Percentiles rank a stretch among this genome's conserved stretches.
phyloP scores from a whole-genome alignment of 2,329 filamentous ascomycete species.

The Hortaea werneckii region DNA sequence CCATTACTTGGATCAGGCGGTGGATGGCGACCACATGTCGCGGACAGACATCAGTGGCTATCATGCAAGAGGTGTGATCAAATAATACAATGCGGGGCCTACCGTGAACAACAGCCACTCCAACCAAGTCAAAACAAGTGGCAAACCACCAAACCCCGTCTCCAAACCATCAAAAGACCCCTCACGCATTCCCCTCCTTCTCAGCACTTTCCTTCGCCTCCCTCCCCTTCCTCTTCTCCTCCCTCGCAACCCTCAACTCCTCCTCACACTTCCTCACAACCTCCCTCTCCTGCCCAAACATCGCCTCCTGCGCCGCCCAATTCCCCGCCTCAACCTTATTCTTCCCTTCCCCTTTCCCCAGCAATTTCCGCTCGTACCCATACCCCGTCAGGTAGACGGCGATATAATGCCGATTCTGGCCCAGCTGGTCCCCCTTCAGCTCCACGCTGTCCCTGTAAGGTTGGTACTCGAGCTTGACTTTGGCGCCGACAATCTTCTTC shows the following conservation, averaged over 20 bases:
- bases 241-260: slow-evolving; percentile 9
- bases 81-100: too few species aligned
- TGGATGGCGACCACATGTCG: too few species aligned
- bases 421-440: slow-evolving; percentile 46
- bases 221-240: slow-evolving; percentile 10
- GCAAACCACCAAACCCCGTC: too few species aligned
- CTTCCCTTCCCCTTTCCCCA: slow-evolving; percentile 54
- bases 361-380: slow-evolving; percentile 51
- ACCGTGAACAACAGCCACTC: too few species aligned
- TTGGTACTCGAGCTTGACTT: slow-evolving; percentile 31
- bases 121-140: too few species aligned
- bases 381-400: slow-evolving; percentile 58
- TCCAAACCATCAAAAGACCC: too few species aligned
- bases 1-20: too few species aligned
- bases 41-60: too few species aligned
- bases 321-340: slow-evolving; percentile 61
- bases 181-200: neutral
- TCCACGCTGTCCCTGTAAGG: slow-evolving; percentile 46
- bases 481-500: slow-evolving; percentile 21
- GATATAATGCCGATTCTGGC: slow-evolving; percentile 43
- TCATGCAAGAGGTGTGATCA: too few species aligned
- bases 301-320: slow-evolving; percentile 53
- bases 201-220: slow-evolving; percentile 3
- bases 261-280: slow-evolving; percentile 14
- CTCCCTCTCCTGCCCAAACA: slow-evolving; percentile 36